phyloP scores from a whole-genome alignment of 129 eudicot species.

The Centella asiatica region DNA sequence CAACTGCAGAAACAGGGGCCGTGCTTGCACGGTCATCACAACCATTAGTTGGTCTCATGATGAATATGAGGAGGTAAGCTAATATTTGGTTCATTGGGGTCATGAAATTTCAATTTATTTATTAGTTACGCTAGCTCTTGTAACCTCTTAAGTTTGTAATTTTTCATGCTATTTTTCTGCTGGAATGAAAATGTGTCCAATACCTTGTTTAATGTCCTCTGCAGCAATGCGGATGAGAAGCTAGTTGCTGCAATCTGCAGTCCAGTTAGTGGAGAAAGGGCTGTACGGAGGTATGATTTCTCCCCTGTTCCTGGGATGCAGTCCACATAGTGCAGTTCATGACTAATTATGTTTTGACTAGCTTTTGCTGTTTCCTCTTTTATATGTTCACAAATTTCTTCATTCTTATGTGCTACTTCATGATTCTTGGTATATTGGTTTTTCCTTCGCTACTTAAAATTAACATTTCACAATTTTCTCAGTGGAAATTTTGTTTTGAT shows the following conservation, averaged over 20 bases:
- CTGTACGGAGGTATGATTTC: constrained; percentile 39
- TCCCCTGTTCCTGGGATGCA: background rate
- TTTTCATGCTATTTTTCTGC: background rate
- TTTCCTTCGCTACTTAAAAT: background rate
- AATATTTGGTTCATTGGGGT: background rate
- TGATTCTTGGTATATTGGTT: background rate
- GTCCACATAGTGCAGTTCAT: background rate
- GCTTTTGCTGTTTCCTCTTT: background rate
- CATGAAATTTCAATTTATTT: background rate
- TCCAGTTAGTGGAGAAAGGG: constrained; percentile 43
- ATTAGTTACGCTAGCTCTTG: too few relatives aligned
- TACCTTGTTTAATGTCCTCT: background rate
- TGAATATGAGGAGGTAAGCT: constrained; percentile 96
- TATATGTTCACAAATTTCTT: background rate
- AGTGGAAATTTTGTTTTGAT: background rate
- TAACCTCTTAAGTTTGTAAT: background rate
- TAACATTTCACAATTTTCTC: background rate
- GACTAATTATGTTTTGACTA: background rate
- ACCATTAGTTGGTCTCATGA: constrained; percentile 95
- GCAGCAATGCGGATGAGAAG: constrained; percentile 97
- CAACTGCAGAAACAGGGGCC: constrained; percentile 60
- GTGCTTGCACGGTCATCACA: constrained; percentile 98
- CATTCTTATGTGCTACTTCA: too few relatives aligned
- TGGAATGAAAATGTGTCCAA: background rate
- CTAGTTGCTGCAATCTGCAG: constrained; percentile 88